Percentiles rank a stretch among this genome's conserved stretches.
phyloP scores from a whole-genome alignment of 75 land plant genomes.

The Isoetes taiwanensis region DNA sequence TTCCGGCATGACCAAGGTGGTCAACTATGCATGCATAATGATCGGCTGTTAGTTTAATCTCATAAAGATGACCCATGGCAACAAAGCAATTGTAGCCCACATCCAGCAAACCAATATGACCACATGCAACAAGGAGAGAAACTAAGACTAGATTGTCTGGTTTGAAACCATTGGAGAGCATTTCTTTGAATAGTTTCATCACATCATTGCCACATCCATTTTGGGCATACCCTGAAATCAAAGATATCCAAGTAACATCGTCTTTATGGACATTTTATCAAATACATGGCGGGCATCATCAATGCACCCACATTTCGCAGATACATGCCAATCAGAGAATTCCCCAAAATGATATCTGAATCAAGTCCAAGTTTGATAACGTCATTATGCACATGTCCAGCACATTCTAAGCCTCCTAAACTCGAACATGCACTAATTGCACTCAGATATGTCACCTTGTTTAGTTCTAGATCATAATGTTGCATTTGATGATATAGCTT shows the following conservation, averaged over 20 bases:
- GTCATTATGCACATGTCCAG: too few relatives aligned
- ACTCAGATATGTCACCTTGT: background rate
- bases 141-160: slow-evolving; percentile 25
- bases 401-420: too few relatives aligned
- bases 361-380: too few relatives aligned
- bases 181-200: slow-evolving; percentile 11
- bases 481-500: slow-evolving; percentile 1
- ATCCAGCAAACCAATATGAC: slow-evolving; percentile 22
- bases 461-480: background rate
- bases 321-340: too few relatives aligned
- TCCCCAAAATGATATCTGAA: too few relatives aligned
- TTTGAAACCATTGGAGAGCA: slow-evolving; percentile 11
- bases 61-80: slow-evolving; percentile 14
- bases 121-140: slow-evolving; percentile 27
- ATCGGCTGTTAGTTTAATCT: slow-evolving; percentile 11
- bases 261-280: too few relatives aligned
- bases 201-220: slow-evolving; percentile 32
- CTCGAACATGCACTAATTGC: too few relatives aligned
- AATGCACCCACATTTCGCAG: too few relatives aligned
- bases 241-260: slow-evolving; percentile 24
- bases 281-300: too few relatives aligned
- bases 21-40: slow-evolving; percentile 31
- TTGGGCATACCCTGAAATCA: slow-evolving; percentile 40
- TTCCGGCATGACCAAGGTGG: slow-evolving; percentile 28
- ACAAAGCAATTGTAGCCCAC: slow-evolving; percentile 23